Base-by-base conservation (phyloP, 257 asterid genomes). In the Solanum clarkiae region DNA sequence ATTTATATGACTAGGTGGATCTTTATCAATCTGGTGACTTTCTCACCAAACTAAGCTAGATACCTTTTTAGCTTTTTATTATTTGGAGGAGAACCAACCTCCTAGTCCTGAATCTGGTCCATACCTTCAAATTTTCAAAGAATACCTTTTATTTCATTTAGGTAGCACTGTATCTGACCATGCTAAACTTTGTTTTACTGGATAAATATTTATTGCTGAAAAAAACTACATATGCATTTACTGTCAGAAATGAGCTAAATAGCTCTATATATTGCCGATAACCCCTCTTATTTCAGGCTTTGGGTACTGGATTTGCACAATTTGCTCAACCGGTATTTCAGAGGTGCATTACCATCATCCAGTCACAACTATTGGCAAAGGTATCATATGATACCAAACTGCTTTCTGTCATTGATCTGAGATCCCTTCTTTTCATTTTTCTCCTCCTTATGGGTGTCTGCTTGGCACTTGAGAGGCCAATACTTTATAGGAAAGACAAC, bases 331-430 rank as follows among this genome's bases (percentile, higher is more conserved):
- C 99, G 63, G 99, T 95, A 84, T 95, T 90, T 84, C 97, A 93
- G 98, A 92, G 99, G 94, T 97, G 99, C 92, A 93, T 94, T 82
- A 91, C 90, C 91, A 91, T 93, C 91, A 93, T 97, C 87, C 98
- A 97, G 94, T 89, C 94, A 81, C 99, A 97, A 85, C 97, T 92
- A 85, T 49, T 92, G 91, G 98, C 98, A 72, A 97, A 97, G 99
- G 99, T 97, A 88, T 91, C 65, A 70, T 68, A 84, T 69, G 53
- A 81, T 84, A 62, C 63, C 80, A 56, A 81, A 56, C n/a, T 71
- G 57, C 82, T 80, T 55, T 51, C 49, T 80, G 44, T 45, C 47
- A n/a, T 18, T 54, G 26, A 84, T 84, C 45, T 26, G 7, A 20
- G 68, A 54, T n/a, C 80, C 17, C 51, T 81, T 12, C 10, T 40